phyloP scores from a whole-genome alignment of 257 asterid species.

The Marsdenia floribunda region DNA sequence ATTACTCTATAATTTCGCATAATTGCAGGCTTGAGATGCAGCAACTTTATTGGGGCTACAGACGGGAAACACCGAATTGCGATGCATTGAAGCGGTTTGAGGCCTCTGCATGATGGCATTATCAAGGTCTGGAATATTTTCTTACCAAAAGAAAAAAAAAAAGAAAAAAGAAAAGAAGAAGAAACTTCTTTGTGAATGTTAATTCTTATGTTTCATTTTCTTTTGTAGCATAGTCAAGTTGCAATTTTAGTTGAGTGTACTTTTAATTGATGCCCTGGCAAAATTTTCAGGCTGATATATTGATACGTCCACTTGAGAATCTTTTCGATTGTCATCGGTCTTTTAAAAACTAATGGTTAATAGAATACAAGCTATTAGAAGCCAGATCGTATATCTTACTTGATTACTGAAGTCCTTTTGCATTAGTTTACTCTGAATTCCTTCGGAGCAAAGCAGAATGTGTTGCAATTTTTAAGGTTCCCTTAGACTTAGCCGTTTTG shows the following conservation, averaged over 20 bases:
- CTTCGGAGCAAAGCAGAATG: not conserved
- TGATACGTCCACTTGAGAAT: not conserved
- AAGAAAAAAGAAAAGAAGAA: not conserved
- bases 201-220: too few relatives aligned
- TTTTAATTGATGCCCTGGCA: not conserved
- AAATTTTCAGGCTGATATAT: not conserved
- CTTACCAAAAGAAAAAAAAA: not conserved
- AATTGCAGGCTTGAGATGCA: constrained; percentile 80
- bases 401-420: not conserved
- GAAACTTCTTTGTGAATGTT: not conserved
- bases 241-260: not conserved
- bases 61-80: constrained; percentile 72
- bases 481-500: not conserved
- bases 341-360: not conserved
- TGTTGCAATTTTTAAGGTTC: not conserved
- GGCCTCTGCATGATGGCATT: constrained; percentile 39
- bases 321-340: not conserved
- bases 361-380: not conserved
- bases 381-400: not conserved
- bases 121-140: constrained; percentile 23
- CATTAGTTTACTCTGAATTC: not conserved
- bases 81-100: constrained; percentile 75
- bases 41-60: constrained; percentile 78
- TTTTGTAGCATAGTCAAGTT: not conserved
- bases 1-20: constrained; percentile 48